Evolutionary conservation across 768 basidiomycete genomes (phyloP).

Genomic region (Gymnopilus junonius): DNA sequence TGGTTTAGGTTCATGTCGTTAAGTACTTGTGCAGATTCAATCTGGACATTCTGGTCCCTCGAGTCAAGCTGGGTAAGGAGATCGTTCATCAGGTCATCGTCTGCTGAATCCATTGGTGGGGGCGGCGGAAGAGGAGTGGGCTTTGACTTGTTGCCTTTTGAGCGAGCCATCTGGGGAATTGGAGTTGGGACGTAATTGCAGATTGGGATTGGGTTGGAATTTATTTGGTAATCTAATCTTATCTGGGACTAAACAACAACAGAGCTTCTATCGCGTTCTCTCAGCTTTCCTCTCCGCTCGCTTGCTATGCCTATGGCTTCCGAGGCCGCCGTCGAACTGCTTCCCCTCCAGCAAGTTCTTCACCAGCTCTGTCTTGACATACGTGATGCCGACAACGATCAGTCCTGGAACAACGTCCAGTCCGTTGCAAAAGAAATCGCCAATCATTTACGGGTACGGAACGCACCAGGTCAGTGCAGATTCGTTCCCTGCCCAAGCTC

Average conservation of each 20-base stretch:
- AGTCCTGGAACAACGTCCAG: conserved; percentile 57
- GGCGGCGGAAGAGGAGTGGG: conserved; percentile 38
- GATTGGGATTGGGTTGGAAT: neutral
- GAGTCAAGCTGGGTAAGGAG: conserved; percentile 79
- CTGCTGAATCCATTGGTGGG: conserved; percentile 37
- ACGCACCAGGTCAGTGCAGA: conserved; percentile 48
- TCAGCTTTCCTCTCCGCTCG: neutral
- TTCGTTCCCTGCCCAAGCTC: neutral
- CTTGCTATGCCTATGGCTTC: conserved; percentile 15
- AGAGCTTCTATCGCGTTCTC: neutral
- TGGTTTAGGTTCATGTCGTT: conserved; percentile 49
- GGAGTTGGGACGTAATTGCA: conserved; percentile 5
- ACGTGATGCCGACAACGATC: conserved; percentile 31
- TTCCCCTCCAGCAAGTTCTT: conserved; percentile 39
- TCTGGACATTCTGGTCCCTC: conserved; percentile 52
- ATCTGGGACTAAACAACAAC: conserved; percentile 2
- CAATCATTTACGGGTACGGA: conserved; percentile 61
- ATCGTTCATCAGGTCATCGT: conserved; percentile 73
- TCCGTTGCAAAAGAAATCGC: conserved; percentile 59
- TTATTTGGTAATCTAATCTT: conserved; percentile 15
- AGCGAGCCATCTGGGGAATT: conserved; percentile 44
- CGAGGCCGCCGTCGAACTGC: conserved; percentile 32
- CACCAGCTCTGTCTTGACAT: conserved; percentile 37
- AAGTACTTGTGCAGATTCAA: conserved; percentile 51
- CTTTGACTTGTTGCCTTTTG: conserved; percentile 64